Conservation (phyloP, 495 filamentous ascomycete species). For the Tuber indicum region DNA sequence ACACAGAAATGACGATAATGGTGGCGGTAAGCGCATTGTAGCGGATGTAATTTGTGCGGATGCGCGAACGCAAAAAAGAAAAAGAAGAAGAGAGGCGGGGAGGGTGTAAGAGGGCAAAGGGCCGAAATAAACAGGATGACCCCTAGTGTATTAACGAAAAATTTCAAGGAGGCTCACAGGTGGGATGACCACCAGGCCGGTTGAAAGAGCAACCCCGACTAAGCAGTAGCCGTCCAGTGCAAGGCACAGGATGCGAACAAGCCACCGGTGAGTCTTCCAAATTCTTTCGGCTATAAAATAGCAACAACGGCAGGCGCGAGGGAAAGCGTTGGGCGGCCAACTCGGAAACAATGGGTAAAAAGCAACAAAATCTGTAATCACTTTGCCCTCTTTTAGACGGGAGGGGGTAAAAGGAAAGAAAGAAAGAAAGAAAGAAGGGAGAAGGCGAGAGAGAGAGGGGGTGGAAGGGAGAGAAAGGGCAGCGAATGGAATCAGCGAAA, state of each 20-base stretch:
- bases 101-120: slow-evolving; percentile 12
- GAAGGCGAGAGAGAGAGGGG: not conserved
- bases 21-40: slow-evolving; percentile 32
- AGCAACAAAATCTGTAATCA: not conserved
- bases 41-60: not conserved
- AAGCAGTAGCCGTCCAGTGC: not conserved
- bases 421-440: not conserved
- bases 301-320: not conserved
- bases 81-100: slow-evolving; percentile 6
- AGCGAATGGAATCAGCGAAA: not conserved
- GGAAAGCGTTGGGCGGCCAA: not conserved
- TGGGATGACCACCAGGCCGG: not conserved
- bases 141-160: not conserved
- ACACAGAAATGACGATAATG: slow-evolving; percentile 29
- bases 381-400: not conserved
- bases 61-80: slow-evolving; percentile 9
- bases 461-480: not conserved
- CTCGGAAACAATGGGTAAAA: not conserved
- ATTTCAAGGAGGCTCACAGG: not conserved
- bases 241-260: not conserved
- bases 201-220: not conserved
- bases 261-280: not conserved
- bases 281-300: not conserved
- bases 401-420: not conserved
- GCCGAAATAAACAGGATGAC: not conserved